Percentiles rank a stretch among this genome's conserved stretches.
These are phyloP conservation scores for Claviceps spartinae DNA, from an alignment of 2,329 filamentous ascomycete genomes.

Conservation along the genomic window DNA sequence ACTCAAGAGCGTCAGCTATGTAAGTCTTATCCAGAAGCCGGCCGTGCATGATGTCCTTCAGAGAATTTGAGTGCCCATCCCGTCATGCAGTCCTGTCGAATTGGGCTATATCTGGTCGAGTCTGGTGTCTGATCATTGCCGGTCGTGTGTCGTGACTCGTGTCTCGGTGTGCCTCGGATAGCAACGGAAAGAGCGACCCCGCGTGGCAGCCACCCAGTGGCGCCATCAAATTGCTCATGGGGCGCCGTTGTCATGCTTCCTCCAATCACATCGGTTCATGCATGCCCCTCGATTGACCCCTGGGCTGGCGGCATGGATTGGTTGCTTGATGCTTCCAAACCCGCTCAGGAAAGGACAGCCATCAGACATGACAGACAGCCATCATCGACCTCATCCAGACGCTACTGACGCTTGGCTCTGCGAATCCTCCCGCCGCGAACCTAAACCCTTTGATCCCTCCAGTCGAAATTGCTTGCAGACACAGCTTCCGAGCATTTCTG, in stretches of 20 bases:
- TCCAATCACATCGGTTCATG: conserved; percentile 2
- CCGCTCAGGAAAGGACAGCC: no score
- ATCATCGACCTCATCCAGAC: conserved; percentile 5
- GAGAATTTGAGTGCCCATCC: no score
- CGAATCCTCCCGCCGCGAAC: background rate
- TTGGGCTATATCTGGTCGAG: no score
- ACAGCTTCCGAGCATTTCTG: background rate
- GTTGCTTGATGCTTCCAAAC: no score
- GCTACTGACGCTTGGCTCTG: conserved; percentile 1
- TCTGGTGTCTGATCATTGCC: no score
- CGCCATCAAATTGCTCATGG: background rate
- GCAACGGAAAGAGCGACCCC: background rate
- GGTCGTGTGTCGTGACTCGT: no score
- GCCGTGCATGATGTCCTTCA: no score
- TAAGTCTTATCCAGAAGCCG: no score
- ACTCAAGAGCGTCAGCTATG: no score
- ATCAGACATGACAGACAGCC: background rate
- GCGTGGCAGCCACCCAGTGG: background rate
- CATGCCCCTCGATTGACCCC: background rate
- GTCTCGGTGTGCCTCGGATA: no score
- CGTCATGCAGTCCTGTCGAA: no score
- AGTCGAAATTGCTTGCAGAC: background rate
- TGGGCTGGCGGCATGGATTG: no score
- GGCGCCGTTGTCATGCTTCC: background rate
- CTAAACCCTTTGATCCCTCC: background rate